Conservation (phyloP, 2,329 filamentous ascomycete species). For the Paracorniculantispora psalliotae region DNA sequence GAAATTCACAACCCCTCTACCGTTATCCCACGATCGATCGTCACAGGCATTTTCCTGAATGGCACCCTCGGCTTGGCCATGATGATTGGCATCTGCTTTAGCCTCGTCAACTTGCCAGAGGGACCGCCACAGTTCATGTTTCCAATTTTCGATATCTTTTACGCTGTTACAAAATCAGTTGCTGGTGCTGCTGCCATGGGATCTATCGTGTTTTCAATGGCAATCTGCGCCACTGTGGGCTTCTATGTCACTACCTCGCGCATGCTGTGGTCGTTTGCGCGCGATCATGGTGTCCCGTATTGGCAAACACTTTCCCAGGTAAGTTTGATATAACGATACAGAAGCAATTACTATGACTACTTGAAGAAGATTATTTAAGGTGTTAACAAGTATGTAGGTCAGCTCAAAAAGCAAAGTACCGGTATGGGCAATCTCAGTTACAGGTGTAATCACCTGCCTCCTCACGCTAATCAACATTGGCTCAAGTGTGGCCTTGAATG, state of each 20-base stretch:
- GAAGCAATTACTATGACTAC: neutral
- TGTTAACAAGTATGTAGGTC: slow-evolving; percentile 20
- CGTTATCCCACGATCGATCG: slow-evolving; percentile 46
- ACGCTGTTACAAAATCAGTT: slow-evolving; percentile 42
- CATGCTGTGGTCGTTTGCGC: slow-evolving; percentile 49
- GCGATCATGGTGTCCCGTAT: slow-evolving; percentile 28
- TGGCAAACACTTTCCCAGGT: slow-evolving; percentile 18
- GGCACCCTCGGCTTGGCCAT: slow-evolving; percentile 49
- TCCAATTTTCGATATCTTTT: slow-evolving; percentile 56
- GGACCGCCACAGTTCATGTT: slow-evolving; percentile 35
- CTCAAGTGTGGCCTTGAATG: slow-evolving; percentile 25
- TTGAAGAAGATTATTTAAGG: too few species aligned
- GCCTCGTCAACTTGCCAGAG: slow-evolving; percentile 36
- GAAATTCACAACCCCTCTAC: slow-evolving; percentile 42
- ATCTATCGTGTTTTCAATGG: slow-evolving; percentile 44
- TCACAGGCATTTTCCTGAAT: slow-evolving; percentile 45
- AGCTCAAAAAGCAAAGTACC: slow-evolving; percentile 23
- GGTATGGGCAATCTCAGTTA: slow-evolving; percentile 23
- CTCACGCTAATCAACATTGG: slow-evolving; percentile 31
- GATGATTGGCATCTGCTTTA: slow-evolving; percentile 51
- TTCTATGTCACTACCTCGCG: slow-evolving; percentile 54
- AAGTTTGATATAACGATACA: neutral
- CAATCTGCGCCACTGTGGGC: slow-evolving; percentile 45
- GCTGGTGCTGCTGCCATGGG: slow-evolving; percentile 47
- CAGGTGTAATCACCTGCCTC: slow-evolving; percentile 24